Evolutionary conservation across 495 filamentous ascomycete species (phyloP).

Genomic region (Penicillium goetzii): DNA sequence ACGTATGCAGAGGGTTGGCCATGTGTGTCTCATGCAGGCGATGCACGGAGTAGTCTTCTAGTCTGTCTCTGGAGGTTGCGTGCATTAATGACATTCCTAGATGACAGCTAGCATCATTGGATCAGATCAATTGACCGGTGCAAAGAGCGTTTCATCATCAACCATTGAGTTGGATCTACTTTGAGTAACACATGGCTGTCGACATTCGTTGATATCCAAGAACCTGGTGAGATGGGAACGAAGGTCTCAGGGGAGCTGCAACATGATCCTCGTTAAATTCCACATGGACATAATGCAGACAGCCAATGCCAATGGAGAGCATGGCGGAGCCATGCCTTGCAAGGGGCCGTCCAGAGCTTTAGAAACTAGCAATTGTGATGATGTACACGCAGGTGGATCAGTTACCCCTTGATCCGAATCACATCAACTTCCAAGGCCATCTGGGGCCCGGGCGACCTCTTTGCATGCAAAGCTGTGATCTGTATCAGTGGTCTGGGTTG

Average conservation of each 20-base stretch:
- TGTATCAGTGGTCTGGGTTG: neutral
- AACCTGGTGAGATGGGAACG: too few species aligned
- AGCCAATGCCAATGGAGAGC: neutral
- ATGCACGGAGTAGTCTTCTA: neutral
- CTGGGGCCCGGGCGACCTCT: neutral
- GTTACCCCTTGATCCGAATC: neutral
- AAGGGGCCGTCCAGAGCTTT: neutral
- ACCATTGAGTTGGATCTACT: too few species aligned
- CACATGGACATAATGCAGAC: neutral
- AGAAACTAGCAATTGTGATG: neutral
- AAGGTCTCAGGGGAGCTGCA: neutral
- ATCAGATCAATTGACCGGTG: too few species aligned
- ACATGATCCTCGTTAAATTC: neutral
- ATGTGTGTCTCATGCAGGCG: constrained; percentile 3
- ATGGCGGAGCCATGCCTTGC: neutral
- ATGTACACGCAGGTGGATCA: neutral
- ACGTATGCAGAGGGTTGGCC: neutral
- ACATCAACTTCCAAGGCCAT: neutral
- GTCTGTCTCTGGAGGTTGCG: neutral
- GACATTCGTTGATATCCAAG: too few species aligned
- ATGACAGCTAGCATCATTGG: neutral
- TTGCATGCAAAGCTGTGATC: neutral
- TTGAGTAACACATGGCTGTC: too few species aligned
- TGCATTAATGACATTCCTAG: neutral
- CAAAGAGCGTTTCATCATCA: too few species aligned